Evolutionary conservation across 345 rosid genomes (phyloP).

Genomic region (Cochlearia excelsa): DNA sequence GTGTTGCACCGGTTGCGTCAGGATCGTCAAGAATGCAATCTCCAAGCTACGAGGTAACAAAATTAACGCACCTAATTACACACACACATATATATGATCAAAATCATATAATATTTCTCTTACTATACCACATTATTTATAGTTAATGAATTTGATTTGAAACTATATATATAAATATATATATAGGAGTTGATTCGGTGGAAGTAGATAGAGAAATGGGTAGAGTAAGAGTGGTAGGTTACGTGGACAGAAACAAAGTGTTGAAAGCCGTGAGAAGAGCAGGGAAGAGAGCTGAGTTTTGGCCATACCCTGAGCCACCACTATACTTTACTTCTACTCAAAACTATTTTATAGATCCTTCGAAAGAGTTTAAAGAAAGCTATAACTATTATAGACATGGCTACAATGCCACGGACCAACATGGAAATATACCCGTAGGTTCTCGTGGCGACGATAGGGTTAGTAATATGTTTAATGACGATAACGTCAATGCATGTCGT

Average conservation of each 20-base stretch:
- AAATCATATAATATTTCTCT: too few species aligned
- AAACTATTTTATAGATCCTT: slow-evolving; percentile 71
- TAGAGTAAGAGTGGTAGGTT: slow-evolving; percentile 77
- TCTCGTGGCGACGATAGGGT: slow-evolving; percentile 83
- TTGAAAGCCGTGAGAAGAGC: slow-evolving; percentile 75
- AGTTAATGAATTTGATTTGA: slow-evolving; percentile 1
- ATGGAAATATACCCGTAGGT: slow-evolving; percentile 63
- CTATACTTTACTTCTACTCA: slow-evolving; percentile 68
- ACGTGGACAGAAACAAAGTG: slow-evolving; percentile 84
- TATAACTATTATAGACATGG: slow-evolving; percentile 85
- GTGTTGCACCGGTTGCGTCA: slow-evolving; percentile 95
- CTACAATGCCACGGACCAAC: slow-evolving; percentile 61
- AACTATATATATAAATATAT: slow-evolving; percentile 5
- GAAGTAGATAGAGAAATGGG: slow-evolving; percentile 67
- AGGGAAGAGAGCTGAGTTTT: slow-evolving; percentile 92
- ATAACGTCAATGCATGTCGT: slow-evolving; percentile 81
- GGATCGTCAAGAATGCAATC: slow-evolving; percentile 81
- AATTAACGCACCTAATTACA: not conserved
- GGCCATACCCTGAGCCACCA: slow-evolving; percentile 87
- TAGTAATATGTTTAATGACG: slow-evolving; percentile 91
- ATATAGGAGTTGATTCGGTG: slow-evolving; percentile 66
- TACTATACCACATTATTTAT: not conserved
- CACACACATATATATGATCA: too few species aligned
- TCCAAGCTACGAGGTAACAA: slow-evolving; percentile 73
- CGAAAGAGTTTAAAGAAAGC: slow-evolving; percentile 73